phyloP scores from a whole-genome alignment of 2,329 filamentous ascomycete genomes.

The Dothideomycetidae sp. region DNA sequence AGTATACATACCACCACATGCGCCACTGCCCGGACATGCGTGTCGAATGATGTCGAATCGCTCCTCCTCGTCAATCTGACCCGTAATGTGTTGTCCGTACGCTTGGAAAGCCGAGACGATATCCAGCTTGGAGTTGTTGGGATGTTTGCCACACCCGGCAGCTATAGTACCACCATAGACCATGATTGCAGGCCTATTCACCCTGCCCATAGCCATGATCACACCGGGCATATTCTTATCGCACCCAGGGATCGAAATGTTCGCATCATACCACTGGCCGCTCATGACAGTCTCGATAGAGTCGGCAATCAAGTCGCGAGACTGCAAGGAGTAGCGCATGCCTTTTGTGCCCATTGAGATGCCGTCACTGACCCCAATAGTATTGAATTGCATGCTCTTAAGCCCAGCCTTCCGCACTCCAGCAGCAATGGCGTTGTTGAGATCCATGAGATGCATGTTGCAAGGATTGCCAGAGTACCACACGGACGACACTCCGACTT shows the following conservation, averaged over 20 bases:
- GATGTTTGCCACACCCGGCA: slow-evolving; percentile 67
- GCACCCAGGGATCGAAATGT: slow-evolving; percentile 91
- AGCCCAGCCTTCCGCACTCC: slow-evolving; percentile 60
- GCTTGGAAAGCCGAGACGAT: slow-evolving; percentile 97
- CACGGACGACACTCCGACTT: slow-evolving; percentile 93
- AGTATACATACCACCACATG: slow-evolving; percentile 66
- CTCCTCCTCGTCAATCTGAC: slow-evolving; percentile 79
- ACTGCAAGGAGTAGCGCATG: slow-evolving; percentile 76
- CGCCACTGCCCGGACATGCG: slow-evolving; percentile 72
- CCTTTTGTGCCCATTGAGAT: slow-evolving; percentile 98
- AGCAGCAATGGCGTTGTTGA: slow-evolving; percentile 64
- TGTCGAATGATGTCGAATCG: slow-evolving; percentile 90
- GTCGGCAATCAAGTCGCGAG: slow-evolving; percentile 91
- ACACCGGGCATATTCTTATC: slow-evolving; percentile 95
- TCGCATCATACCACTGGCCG: slow-evolving; percentile 96
- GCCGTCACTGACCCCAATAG: slow-evolving; percentile 89
- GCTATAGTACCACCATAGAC: slow-evolving; percentile 93
- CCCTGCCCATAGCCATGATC: slow-evolving; percentile 69
- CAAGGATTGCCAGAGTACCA: slow-evolving; percentile 98
- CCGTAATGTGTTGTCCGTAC: slow-evolving; percentile 86
- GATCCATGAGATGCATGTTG: slow-evolving; percentile 95
- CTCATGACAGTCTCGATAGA: slow-evolving; percentile 98
- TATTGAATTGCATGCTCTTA: slow-evolving; percentile 96
- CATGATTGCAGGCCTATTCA: slow-evolving; percentile 93
- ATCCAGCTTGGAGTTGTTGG: slow-evolving; percentile 60